These are phyloP conservation scores for Mycena rosella DNA, from an alignment of 768 basidiomycete species.

Conservation along the genomic window DNA sequence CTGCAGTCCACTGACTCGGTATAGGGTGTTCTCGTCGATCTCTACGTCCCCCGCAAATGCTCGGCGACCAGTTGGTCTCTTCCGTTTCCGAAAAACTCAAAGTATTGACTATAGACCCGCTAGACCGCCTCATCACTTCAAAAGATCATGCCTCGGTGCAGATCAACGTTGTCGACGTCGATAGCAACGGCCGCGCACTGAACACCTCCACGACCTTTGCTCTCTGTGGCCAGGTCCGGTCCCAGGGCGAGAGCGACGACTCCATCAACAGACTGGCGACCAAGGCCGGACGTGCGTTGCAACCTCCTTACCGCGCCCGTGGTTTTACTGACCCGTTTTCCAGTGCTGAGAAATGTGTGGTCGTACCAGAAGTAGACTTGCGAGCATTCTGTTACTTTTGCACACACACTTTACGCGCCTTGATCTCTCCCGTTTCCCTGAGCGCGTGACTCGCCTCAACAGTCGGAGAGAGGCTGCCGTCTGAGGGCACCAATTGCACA, in stretches of 20 bases:
- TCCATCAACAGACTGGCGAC: constrained; percentile 97
- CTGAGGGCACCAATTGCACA: no score
- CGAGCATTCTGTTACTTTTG: neutral
- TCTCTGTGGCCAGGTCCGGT: constrained; percentile 93
- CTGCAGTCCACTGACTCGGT: constrained; percentile 8
- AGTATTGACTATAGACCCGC: constrained; percentile 9
- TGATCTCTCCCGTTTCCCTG: constrained; percentile 9
- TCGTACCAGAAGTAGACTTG: constrained; percentile 86
- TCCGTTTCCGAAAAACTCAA: constrained; percentile 1
- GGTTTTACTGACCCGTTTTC: neutral
- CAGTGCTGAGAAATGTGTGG: constrained; percentile 98
- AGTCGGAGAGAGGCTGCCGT: neutral
- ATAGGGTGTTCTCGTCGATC: constrained; percentile 98
- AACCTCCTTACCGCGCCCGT: neutral
- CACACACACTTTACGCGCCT: constrained; percentile 15
- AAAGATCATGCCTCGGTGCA: constrained; percentile 99
- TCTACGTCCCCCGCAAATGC: constrained; percentile 99
- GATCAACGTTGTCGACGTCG: constrained; percentile 94
- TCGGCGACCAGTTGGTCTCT: constrained; percentile 89
- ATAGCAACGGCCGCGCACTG: constrained; percentile 86
- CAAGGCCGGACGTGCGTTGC: constrained; percentile 88
- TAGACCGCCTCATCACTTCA: constrained; percentile 97
- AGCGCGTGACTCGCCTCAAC: neutral
- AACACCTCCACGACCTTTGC: constrained; percentile 91
- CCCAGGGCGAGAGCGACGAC: constrained; percentile 97